A percentile compares a stretch with the other conserved stretches of the same genome.
These are phyloP conservation scores for Ganoderma leucocontextum DNA, from an alignment of 1,284 basidiomycete species.

Conservation along the genomic window DNA sequence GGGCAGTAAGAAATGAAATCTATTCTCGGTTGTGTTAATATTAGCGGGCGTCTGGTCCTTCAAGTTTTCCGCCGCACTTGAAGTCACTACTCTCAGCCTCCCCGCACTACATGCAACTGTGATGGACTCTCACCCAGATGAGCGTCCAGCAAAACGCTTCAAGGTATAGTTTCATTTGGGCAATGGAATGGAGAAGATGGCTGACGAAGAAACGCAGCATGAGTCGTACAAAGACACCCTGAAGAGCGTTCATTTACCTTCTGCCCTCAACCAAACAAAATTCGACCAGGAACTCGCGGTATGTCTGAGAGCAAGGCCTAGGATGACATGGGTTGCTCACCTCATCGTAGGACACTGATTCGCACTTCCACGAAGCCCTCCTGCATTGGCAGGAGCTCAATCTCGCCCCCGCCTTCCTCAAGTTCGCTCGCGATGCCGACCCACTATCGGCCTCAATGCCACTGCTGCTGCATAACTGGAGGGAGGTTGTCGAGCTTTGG, in stretches of 20 bases:
- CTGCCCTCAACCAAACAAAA: constrained; percentile 63
- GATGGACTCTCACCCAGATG: constrained; percentile 33
- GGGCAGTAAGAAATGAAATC: not conserved
- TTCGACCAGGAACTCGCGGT: constrained; percentile 71
- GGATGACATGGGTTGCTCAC: not conserved
- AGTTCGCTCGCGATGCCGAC: constrained; percentile 68
- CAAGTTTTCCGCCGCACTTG: not conserved
- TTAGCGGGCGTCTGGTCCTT: not conserved
- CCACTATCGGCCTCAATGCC: constrained; percentile 81
- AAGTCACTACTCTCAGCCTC: too few species aligned
- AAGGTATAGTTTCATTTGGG: constrained; percentile 38
- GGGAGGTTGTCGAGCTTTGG: constrained; percentile 72
- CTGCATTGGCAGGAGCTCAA: constrained; percentile 83
- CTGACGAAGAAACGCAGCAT: constrained; percentile 51
- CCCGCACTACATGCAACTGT: not conserved
- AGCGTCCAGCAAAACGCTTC: constrained; percentile 48
- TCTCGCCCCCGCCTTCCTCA: constrained; percentile 78
- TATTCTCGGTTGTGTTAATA: not conserved
- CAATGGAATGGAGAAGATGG: not conserved
- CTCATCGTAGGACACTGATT: constrained; percentile 67
- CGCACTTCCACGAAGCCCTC: constrained; percentile 75
- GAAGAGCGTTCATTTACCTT: constrained; percentile 76
- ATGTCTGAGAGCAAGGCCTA: constrained; percentile 28
- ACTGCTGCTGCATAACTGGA: constrained; percentile 83
- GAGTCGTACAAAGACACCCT: constrained; percentile 75